Evolutionary conservation across 2,329 filamentous ascomycete genomes (phyloP), one percentile per base, ranked within the genome.

Genomic region (Parastagonospora avenae): DNA sequence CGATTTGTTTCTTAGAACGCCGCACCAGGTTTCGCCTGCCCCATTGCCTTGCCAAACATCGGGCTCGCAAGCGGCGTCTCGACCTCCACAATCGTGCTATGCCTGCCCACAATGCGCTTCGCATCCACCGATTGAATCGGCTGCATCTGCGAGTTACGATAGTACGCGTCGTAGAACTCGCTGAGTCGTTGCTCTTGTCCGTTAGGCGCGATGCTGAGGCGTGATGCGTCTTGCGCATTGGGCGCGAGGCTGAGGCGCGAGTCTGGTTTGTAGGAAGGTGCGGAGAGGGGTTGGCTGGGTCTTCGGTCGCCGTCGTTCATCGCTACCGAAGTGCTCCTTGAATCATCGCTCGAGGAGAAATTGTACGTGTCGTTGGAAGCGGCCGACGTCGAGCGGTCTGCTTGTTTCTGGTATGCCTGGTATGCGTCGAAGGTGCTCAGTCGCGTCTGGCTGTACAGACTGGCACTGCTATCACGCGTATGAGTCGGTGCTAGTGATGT

Each of bases 101-200:
- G 60, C 7, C 62, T 52, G 12, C 64, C 59, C 3, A 60, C 53
- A 8, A 54, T 30, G 10, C 55, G 54, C 35, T 60, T 60, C 8
- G 50, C 42, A 8, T 53, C 58, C 12, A 61, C 39, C 3, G 48
- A 24, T 31, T 49, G 44, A 14, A 52, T 42, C 14, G 46, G 19
- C 10, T 46, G 52, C 6, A 62, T 42, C 28, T 64, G 59, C 19
- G 70, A 72, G 15, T 68, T 57, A 15, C 71, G 67, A 54, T 72
- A 75, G 56, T 75, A 75, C 0, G 70, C 67, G 16, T 74, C 72
- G 62, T 72, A 74, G 55, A 75, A 72, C n/a, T 75, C 72, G 57
- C 70, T 73, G 40, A 74, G 59, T 14, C 68, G 64, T 2, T 62
- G 32, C 10, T 48, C 46, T n/a, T 48, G 39, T 7, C 39, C 30